phyloP scores from a whole-genome alignment of 2,329 filamentous ascomycete species.

The Sphaerulina populicola region DNA sequence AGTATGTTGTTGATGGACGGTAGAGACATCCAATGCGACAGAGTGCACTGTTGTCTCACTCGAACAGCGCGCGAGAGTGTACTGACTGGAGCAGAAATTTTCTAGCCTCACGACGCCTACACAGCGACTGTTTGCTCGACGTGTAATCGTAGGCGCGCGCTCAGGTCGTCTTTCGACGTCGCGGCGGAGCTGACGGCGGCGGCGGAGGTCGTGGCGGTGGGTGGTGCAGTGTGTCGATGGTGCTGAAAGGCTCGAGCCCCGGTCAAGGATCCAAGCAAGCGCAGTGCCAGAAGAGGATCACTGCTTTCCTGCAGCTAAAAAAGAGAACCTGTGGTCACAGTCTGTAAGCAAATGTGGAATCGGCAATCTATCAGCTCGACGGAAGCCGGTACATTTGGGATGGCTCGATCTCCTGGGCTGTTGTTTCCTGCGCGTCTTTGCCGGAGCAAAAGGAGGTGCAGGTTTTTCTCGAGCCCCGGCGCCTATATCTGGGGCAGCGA shows the following conservation, averaged over 20 bases:
- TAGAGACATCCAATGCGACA: conserved; percentile 27
- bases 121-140: conserved; percentile 12
- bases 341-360: conserved; percentile 6
- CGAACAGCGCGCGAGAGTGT: conserved; percentile 12
- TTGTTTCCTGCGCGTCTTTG: neutral
- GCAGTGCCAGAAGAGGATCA: conserved; percentile 2
- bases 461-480: neutral
- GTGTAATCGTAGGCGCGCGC: neutral
- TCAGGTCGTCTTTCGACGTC: conserved; percentile 5
- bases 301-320: conserved; percentile 10
- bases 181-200: conserved; percentile 5
- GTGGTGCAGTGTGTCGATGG: conserved; percentile 7
- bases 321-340: conserved; percentile 2
- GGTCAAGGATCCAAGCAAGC: conserved; percentile 7
- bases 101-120: conserved; percentile 19
- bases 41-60: conserved; percentile 10
- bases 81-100: conserved; percentile 25
- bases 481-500: neutral
- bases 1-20: conserved; percentile 28
- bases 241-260: conserved; percentile 12
- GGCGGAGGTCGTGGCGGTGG: conserved; percentile 12
- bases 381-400: neutral
- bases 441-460: neutral
- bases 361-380: neutral
- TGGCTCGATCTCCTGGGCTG: neutral